phyloP scores from a whole-genome alignment of 2,329 filamentous ascomycete genomes.

The Fusarium subtropicale region DNA sequence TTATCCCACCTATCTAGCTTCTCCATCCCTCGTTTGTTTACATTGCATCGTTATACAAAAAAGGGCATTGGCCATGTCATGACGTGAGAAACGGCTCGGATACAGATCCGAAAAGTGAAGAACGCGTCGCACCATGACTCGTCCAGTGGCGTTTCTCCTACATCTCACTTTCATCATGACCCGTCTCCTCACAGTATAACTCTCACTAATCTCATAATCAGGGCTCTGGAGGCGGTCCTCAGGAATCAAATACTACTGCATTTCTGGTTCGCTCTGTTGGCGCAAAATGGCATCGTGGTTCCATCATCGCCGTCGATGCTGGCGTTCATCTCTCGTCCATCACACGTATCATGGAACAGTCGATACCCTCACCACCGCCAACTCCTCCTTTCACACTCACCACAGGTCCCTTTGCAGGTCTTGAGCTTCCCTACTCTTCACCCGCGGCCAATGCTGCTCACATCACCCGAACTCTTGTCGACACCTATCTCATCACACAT shows the following conservation, averaged over 20 bases:
- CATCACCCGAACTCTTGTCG: conserved; percentile 82
- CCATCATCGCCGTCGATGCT: conserved; percentile 91
- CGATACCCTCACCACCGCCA: conserved; percentile 54
- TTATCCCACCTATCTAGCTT: neutral
- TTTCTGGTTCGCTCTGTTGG: conserved; percentile 86
- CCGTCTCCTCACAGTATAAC: conserved; percentile 10
- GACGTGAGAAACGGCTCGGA: conserved; percentile 11
- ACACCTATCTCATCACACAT: conserved; percentile 93
- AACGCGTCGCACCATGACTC: conserved; percentile 8
- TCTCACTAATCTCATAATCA: conserved; percentile 53
- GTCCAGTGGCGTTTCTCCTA: conserved; percentile 17
- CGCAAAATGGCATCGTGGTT: conserved; percentile 83
- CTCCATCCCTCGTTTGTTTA: conserved; percentile 21
- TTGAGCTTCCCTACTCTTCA: conserved; percentile 74
- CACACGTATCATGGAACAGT: conserved; percentile 77
- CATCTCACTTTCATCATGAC: neutral
- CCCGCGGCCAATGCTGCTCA: conserved; percentile 83
- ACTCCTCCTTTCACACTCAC: conserved; percentile 65
- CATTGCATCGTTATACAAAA: conserved; percentile 13
- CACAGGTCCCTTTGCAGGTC: conserved; percentile 81
- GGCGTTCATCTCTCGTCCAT: conserved; percentile 91
- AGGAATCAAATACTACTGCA: conserved; percentile 89
- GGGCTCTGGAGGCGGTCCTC: conserved; percentile 90
- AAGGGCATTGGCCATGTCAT: neutral
- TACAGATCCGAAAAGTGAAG: conserved; percentile 7